Percentiles rank a stretch among this genome's conserved stretches.
phyloP scores from a whole-genome alignment of 2,329 filamentous ascomycete genomes.

The Monosporascus sp. region DNA sequence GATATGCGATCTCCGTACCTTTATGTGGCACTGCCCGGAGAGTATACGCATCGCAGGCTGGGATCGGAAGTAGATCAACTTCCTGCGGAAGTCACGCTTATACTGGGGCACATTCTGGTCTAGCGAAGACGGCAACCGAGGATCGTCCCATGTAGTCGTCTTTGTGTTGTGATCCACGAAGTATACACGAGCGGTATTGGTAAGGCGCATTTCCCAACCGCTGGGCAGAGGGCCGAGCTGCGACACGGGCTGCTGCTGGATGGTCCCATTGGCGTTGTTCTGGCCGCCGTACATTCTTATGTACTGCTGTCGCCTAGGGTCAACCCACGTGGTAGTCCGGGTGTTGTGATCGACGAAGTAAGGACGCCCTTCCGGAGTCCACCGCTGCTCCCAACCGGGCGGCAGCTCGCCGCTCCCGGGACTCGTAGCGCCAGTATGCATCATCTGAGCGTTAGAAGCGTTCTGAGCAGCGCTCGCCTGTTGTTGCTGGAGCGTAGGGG shows the following conservation, averaged over 20 bases:
- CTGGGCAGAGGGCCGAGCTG: slow-evolving; percentile 92
- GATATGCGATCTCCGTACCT: slow-evolving; percentile 92
- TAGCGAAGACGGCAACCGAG: slow-evolving; percentile 85
- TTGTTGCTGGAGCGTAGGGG: slow-evolving; percentile 66
- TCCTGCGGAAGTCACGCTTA: slow-evolving; percentile 96
- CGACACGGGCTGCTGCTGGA: slow-evolving; percentile 96
- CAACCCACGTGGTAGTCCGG: slow-evolving; percentile 96
- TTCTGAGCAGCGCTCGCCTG: slow-evolving; percentile 31
- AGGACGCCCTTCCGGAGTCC: slow-evolving; percentile 87
- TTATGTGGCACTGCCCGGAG: slow-evolving; percentile 96
- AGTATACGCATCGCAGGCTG: slow-evolving; percentile 94
- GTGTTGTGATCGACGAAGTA: slow-evolving; percentile 99
- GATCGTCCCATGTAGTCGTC: slow-evolving; percentile 98
- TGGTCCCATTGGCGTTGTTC: slow-evolving; percentile 76
- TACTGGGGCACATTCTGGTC: slow-evolving; percentile 99
- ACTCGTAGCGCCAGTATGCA: slow-evolving; percentile 91
- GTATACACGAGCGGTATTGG: slow-evolving; percentile 95
- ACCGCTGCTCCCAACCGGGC: slow-evolving; percentile 92
- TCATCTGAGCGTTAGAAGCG: slow-evolving; percentile 64
- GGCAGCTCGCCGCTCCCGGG: slow-evolving; percentile 92
- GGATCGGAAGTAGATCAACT: slow-evolving; percentile 98
- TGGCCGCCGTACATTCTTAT: slow-evolving; percentile 94
- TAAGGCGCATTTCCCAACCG: slow-evolving; percentile 99
- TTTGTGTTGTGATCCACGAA: slow-evolving; percentile 99
- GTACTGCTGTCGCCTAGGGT: slow-evolving; percentile 94